phyloP scores from a whole-genome alignment of 1,139 yeast species.

The Geotrichum aggregatum region DNA sequence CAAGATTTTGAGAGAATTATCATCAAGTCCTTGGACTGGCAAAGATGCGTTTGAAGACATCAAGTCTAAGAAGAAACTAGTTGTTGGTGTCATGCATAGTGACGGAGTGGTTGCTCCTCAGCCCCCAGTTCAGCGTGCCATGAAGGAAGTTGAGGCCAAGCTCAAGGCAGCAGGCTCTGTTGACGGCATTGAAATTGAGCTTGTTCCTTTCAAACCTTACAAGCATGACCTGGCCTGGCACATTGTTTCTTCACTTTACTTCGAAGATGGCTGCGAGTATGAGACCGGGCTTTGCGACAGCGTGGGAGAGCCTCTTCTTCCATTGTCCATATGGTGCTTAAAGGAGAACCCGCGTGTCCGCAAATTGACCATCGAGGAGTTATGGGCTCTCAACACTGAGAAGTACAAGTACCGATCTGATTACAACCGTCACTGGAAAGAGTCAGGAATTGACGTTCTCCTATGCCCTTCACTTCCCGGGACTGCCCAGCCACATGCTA shows the following conservation, averaged over 20 bases:
- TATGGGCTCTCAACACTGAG: conserved; percentile 39
- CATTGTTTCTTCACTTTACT: conserved; percentile 43
- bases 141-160: conserved; percentile 36
- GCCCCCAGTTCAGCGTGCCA: conserved; percentile 51
- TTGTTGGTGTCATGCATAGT: conserved; percentile 38
- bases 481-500: conserved; percentile 65
- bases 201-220: conserved; percentile 46
- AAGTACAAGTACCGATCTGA: conserved; percentile 36
- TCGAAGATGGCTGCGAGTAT: conserved; percentile 49
- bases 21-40: conserved; percentile 47
- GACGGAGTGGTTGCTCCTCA: conserved; percentile 42
- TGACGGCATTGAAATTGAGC: conserved; percentile 35
- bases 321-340: conserved; percentile 26
- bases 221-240: conserved; percentile 39
- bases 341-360: conserved; percentile 17
- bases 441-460: conserved; percentile 60
- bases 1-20: conserved; percentile 48
- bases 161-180: conserved; percentile 40
- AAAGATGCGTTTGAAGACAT: conserved; percentile 38
- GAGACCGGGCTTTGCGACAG: conserved; percentile 32
- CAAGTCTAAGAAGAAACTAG: conserved; percentile 37
- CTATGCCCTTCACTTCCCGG: conserved; percentile 66
- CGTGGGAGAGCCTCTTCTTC: conserved; percentile 48
- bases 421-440: conserved; percentile 41
- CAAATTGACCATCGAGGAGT: conserved; percentile 32